These are phyloP conservation scores for Sphagnum tenellum DNA, from an alignment of 225 moss, liverwort and hornwort genomes.

Conservation along the genomic window DNA sequence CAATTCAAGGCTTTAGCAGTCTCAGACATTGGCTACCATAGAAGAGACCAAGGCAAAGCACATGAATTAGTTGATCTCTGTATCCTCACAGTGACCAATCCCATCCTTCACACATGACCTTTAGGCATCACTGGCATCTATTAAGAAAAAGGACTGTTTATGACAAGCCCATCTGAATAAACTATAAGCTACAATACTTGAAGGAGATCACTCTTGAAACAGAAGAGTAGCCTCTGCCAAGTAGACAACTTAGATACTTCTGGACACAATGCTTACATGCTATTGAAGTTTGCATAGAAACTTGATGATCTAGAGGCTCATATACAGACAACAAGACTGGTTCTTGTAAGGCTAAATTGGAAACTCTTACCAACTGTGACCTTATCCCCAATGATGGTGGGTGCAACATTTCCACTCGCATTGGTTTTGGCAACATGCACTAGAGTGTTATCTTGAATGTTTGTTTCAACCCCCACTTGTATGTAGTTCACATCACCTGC, in stretches of 20 bases:
- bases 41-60: not conserved
- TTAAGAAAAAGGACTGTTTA: not conserved
- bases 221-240: not conserved
- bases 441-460: constrained; percentile 90
- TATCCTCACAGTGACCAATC: not conserved
- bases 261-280: no score
- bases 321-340: not conserved
- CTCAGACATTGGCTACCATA: no score
- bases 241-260: no score
- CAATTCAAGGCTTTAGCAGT: not conserved
- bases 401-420: constrained; percentile 51
- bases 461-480: constrained; percentile 71
- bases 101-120: no score
- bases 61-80: not conserved
- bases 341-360: not conserved
- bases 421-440: constrained; percentile 69
- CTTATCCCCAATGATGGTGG: constrained; percentile 77
- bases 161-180: no score
- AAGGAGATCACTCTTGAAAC: not conserved
- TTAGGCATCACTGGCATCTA: not conserved
- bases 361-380: constrained; percentile 71
- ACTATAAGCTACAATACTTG: no score
- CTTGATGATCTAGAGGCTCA: not conserved
- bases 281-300: no score
- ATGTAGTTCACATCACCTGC: constrained; percentile 75